Percentiles rank a stretch among this genome's conserved stretches.
These are phyloP conservation scores for Trichoderma guizhouense DNA, from an alignment of 2,329 filamentous ascomycete genomes.

Conservation along the genomic window DNA sequence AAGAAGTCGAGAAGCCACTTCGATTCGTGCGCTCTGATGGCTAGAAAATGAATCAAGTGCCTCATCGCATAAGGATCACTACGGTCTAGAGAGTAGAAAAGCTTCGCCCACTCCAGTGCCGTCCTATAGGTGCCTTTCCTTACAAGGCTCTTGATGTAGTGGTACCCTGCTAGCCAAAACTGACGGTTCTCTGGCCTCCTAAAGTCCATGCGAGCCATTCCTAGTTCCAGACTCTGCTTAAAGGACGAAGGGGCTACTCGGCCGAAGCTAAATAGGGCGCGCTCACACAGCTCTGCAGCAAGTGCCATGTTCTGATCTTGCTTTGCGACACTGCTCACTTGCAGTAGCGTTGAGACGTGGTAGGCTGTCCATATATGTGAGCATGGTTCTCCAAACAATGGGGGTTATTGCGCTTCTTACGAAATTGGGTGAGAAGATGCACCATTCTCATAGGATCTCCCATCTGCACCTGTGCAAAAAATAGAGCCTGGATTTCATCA, in stretches of 20 bases:
- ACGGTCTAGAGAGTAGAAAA: constrained; percentile 72
- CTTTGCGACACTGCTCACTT: constrained; percentile 88
- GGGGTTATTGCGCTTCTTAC: constrained; percentile 29
- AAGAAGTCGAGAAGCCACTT: constrained; percentile 71
- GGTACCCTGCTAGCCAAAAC: constrained; percentile 84
- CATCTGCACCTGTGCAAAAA: constrained; percentile 79
- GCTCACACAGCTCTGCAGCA: constrained; percentile 81
- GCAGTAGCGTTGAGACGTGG: constrained; percentile 88
- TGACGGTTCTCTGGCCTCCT: constrained; percentile 82
- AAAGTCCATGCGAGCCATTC: constrained; percentile 79
- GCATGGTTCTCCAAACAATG: not conserved
- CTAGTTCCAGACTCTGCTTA: constrained; percentile 68
- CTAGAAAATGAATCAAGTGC: constrained; percentile 78
- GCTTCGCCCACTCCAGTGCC: constrained; percentile 87
- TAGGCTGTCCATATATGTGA: constrained; percentile 56
- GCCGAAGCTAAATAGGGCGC: constrained; percentile 91
- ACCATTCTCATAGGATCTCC: constrained; percentile 80
- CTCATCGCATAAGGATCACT: constrained; percentile 80
- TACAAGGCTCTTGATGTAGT: constrained; percentile 80
- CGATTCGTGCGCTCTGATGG: constrained; percentile 74
- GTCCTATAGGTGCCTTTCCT: constrained; percentile 93
- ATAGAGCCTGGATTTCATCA: constrained; percentile 69
- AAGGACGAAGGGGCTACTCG: constrained; percentile 83
- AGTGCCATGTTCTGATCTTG: constrained; percentile 86
- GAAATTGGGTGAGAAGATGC: constrained; percentile 54